Evolutionary conservation across 257 asterid genomes (phyloP).

Genomic region (Mentha longifolia): DNA sequence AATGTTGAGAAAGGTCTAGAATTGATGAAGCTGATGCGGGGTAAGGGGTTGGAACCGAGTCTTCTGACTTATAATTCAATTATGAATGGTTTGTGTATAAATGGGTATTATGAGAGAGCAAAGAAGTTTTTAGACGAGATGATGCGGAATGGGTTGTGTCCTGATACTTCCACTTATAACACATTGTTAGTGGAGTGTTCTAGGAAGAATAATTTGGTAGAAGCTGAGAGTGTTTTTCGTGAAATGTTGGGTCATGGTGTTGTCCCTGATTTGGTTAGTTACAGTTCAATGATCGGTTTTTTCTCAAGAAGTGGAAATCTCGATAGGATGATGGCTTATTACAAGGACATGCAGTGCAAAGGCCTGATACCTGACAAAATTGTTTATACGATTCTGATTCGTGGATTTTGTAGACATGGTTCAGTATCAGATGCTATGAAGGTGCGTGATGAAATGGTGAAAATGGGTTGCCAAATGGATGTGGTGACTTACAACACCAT

Average conservation of each 20-base stretch:
- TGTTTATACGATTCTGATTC: constrained; percentile 66
- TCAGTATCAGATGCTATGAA: constrained; percentile 63
- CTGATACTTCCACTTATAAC: constrained; percentile 66
- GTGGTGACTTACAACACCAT: constrained; percentile 70
- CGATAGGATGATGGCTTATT: constrained; percentile 49
- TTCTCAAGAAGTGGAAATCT: constrained; percentile 64
- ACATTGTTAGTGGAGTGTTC: constrained; percentile 64
- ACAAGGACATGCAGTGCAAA: constrained; percentile 49
- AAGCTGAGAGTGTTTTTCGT: constrained; percentile 52
- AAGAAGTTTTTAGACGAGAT: constrained; percentile 57
- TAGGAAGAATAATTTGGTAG: constrained; percentile 46
- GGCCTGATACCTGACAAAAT: constrained; percentile 66
- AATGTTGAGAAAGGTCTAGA: constrained; percentile 49
- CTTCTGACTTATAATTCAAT: constrained; percentile 65
- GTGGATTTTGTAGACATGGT: constrained; percentile 67
- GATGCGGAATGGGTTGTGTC: constrained; percentile 49
- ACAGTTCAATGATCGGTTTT: constrained; percentile 63
- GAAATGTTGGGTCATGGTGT: constrained; percentile 52
- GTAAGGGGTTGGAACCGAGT: constrained; percentile 60
- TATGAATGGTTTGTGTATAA: constrained; percentile 64
- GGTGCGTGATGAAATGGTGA: constrained; percentile 68
- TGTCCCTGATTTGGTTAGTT: constrained; percentile 64
- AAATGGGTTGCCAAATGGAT: constrained; percentile 64
- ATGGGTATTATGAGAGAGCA: constrained; percentile 55
- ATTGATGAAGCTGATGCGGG: constrained; percentile 53